Evolutionary conservation across 1,284 basidiomycete genomes (phyloP), one percentile per base, ranked within the genome.

Genomic region (Apiotrichum laibachii): DNA sequence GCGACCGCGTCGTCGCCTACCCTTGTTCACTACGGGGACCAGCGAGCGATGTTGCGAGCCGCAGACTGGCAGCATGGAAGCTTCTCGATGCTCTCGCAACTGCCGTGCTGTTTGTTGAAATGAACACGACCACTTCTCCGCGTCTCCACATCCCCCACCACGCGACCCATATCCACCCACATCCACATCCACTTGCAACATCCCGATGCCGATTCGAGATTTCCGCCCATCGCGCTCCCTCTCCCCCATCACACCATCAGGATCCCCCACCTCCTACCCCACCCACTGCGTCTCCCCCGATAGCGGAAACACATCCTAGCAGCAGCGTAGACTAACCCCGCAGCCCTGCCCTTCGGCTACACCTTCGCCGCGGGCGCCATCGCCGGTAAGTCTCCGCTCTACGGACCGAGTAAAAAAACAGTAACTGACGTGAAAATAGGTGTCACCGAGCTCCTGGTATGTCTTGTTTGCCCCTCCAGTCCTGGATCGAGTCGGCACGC

Each of bases 341-440:
- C 50, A 6, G 35, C 51, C 39, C 83, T 94, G 45, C 92, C 91
- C 1, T 92, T 92, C 78, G 79, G 83, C 53, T 90, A 91, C 63
- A 94, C 90, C 70, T 94, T 95, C 73, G 84, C 87, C 11, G 90
- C 92, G 1, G 92, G 92, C 58, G 92, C 92, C 10, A 90, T 93
- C 66, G 92, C 92, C 67, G 90, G 88, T 75, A 52, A 57, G 68
- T 64, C 7, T 31, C 26, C 26, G 26, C 26, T 31, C 26, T 7
- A 31, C 26, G 26, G 26, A 31, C 26, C 26, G 3, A 31, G 26
- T 4, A 31, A 31, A 31, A 31, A 22, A 21, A 21, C n/a, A 44
- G 9, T 3, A 10, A 5, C n/a, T 11, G 19, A 10, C 18, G 21
- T 19, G 19, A 21, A 11, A 9, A 37, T 57, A 72, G 79, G 82